Evolutionary conservation across 805 yeast genomes (phyloP), one percentile per base, ranked within the genome.

Genomic region (Saturnispora dispora): DNA sequence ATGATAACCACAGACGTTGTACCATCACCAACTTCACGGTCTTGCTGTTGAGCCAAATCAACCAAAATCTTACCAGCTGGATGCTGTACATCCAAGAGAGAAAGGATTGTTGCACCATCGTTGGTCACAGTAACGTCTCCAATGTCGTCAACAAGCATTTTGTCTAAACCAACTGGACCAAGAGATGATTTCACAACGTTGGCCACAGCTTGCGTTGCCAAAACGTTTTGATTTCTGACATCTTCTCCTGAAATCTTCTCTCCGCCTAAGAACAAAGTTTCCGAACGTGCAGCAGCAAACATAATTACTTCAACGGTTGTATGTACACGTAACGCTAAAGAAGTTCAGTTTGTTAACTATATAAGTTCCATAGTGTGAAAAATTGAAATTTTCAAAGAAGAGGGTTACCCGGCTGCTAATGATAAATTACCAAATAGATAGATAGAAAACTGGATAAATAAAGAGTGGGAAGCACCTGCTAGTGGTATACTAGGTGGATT

Each of bases 71-170:
- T 91, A 17, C 98, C 99, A 1, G 99, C 99, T 35, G 99, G 99
- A 68, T 93, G 99, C 70, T 93, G 96, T 48, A 93, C 98, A 65
- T 93, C 99, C 57, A 93, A 74, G 49, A 95, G 71, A 9, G 88
- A 78, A 57, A 93, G 74, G 61, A 93, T 93, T 4, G 99, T 93
- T 53, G 99, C 99, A 58, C 99, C 99, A 69, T 93, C 99, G 70
- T 93, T 93, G 45, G 99, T 93, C 47, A 93, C 97, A 5, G 96
- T 90, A 45, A 93, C 97, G 70, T 95, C 99, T 57, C 99, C 99
- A 70, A 93, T 95, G 63, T 93, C 99, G 69, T 93, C 99, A 39
- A 93, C 99, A 46, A 93, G 77, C 96, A 93, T 93, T 73, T 93
- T 93, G 72, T 93, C 99, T 49, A 93, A 76, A 27, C 99, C 99